phyloP scores from a whole-genome alignment of 2,329 filamentous ascomycete species.

The Dendrostoma leiphaemia region DNA sequence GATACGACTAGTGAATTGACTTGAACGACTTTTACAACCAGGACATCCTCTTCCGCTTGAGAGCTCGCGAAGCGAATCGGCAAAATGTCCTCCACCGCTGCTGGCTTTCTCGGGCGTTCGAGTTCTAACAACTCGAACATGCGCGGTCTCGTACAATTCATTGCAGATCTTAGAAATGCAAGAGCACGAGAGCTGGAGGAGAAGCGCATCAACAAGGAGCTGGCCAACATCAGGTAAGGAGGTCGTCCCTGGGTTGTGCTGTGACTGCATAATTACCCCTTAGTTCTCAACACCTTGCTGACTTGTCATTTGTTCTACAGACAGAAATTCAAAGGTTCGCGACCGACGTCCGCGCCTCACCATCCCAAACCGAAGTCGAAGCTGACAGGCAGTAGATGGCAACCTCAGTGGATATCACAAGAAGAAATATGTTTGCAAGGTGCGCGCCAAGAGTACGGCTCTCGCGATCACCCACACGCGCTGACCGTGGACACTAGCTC shows the following conservation, averaged over 20 bases:
- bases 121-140: conserved; percentile 65
- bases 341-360: neutral
- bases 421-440: conserved; percentile 99
- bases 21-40: neutral
- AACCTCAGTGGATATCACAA: conserved; percentile 95
- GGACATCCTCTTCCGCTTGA: neutral
- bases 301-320: conserved; percentile 34
- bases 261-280: neutral
- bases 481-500: conserved; percentile 50
- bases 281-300: conserved; percentile 6
- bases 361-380: neutral
- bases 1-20: neutral
- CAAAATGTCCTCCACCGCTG: conserved; percentile 54
- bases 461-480: neutral
- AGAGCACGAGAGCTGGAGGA: conserved; percentile 93
- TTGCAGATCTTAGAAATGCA: conserved; percentile 93
- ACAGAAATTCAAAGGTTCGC: conserved; percentile 87
- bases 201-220: conserved; percentile 98
- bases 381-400: conserved; percentile 60
- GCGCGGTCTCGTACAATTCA: conserved; percentile 93
- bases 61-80: conserved; percentile 5
- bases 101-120: conserved; percentile 65
- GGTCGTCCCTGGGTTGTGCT: neutral
- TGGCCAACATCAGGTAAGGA: conserved; percentile 85
- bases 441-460: conserved; percentile 31